Conservation (phyloP, 2,329 filamentous ascomycete species). For the Ophiocordyceps sinensis region DNA sequence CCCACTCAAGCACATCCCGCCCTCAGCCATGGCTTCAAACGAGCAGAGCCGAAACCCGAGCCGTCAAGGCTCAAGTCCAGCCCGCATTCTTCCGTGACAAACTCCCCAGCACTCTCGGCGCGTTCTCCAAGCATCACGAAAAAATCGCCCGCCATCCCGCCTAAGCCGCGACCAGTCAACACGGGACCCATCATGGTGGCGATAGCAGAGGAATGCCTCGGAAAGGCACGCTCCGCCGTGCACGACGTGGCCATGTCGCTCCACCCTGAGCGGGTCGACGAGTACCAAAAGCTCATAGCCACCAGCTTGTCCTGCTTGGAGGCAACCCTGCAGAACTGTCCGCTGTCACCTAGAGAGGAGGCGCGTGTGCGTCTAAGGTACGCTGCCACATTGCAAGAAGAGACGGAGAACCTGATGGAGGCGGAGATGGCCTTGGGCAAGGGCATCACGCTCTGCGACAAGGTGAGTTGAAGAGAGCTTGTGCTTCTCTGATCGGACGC, state of each 20-base stretch:
- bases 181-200: constrained; percentile 47
- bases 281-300: constrained; percentile 58
- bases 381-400: constrained; percentile 55
- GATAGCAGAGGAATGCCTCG: constrained; percentile 65
- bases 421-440: constrained; percentile 60
- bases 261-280: constrained; percentile 32
- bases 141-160: constrained; percentile 25
- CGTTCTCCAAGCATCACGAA: constrained; percentile 26
- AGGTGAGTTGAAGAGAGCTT: constrained; percentile 23
- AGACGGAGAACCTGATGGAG: constrained; percentile 62
- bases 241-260: constrained; percentile 27
- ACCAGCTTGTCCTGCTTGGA: constrained; percentile 62
- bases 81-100: constrained; percentile 23
- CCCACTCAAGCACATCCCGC: constrained; percentile 5
- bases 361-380: constrained; percentile 57
- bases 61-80: constrained; percentile 17
- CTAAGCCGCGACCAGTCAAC: constrained; percentile 29
- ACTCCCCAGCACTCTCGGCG: constrained; percentile 25
- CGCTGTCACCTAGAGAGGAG: constrained; percentile 50
- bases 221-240: constrained; percentile 44
- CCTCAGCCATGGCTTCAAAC: constrained; percentile 3
- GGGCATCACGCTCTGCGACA: constrained; percentile 54
- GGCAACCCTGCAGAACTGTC: constrained; percentile 46
- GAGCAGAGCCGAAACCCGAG: constrained; percentile 5
- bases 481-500: too few relatives aligned